These are phyloP conservation scores for Musa acuminata DNA, from an alignment of 176 grass and related monocot genomes.

Conservation along the genomic window DNA sequence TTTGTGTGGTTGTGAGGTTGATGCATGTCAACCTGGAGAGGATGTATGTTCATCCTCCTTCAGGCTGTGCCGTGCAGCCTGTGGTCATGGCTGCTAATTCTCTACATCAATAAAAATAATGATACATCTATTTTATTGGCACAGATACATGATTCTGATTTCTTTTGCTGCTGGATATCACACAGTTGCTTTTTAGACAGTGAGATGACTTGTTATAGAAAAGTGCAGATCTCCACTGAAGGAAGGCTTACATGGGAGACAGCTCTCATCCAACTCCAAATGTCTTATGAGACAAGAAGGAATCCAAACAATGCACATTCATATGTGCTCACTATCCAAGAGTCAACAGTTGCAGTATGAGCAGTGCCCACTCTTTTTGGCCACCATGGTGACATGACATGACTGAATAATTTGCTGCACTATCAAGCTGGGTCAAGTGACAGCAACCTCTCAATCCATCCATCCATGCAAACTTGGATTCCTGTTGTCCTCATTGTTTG, in stretches of 20 bases:
- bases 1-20: neutral
- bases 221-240: neutral
- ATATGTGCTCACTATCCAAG: neutral
- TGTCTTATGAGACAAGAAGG: neutral
- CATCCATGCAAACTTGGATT: too few relatives aligned
- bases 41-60: conserved; percentile 1
- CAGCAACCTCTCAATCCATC: too few relatives aligned
- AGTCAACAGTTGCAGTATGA: neutral
- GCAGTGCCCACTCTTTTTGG: neutral
- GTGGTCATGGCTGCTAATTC: neutral
- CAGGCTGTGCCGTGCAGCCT: neutral
- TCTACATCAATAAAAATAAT: conserved; percentile 7
- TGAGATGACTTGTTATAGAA: neutral
- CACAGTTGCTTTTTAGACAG: neutral
- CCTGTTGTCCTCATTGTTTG: too few relatives aligned
- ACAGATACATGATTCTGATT: neutral
- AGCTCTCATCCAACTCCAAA: neutral
- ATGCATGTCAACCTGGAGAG: conserved; percentile 2
- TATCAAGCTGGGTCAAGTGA: too few relatives aligned
- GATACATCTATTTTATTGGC: neutral
- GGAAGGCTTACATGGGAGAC: neutral
- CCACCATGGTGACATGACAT: neutral
- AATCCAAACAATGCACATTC: neutral
- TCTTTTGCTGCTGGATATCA: neutral
- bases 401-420: neutral